These are phyloP conservation scores for Pelargonium citronellum DNA, from an alignment of 441 rosid genomes.

Conservation along the genomic window DNA sequence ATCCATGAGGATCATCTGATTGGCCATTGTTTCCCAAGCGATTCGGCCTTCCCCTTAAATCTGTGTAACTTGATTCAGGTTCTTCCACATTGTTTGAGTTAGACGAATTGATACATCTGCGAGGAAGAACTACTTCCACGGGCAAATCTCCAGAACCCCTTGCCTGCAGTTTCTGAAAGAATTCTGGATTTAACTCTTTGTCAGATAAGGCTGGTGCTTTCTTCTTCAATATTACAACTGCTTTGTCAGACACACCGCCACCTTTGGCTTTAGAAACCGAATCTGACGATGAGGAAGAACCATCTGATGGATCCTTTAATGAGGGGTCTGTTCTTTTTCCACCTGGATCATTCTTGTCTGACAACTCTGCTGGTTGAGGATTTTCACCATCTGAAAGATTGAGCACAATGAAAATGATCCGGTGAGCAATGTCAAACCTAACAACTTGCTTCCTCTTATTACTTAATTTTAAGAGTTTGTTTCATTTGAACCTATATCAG, in stretches of 20 bases:
- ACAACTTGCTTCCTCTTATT: no score
- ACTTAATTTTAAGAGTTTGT: not conserved
- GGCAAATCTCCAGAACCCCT: slow-evolving; percentile 73
- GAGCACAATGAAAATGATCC: slow-evolving; percentile 9
- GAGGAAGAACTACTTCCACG: slow-evolving; percentile 93
- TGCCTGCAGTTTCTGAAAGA: slow-evolving; percentile 83
- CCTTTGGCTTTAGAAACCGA: slow-evolving; percentile 51
- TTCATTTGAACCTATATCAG: not conserved
- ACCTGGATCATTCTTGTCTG: slow-evolving; percentile 39
- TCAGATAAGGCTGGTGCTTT: slow-evolving; percentile 74
- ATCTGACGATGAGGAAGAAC: slow-evolving; percentile 38
- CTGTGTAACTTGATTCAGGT: slow-evolving; percentile 41
- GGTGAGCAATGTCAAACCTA: no score
- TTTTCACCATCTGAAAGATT: slow-evolving; percentile 33
- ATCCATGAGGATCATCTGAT: slow-evolving; percentile 40
- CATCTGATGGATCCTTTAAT: slow-evolving; percentile 42
- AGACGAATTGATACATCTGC: slow-evolving; percentile 52
- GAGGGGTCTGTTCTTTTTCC: slow-evolving; percentile 37
- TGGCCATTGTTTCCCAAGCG: slow-evolving; percentile 37
- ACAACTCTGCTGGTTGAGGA: slow-evolving; percentile 31
- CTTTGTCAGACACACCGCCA: slow-evolving; percentile 64
- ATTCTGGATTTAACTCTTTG: slow-evolving; percentile 84
- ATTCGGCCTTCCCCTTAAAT: slow-evolving; percentile 45
- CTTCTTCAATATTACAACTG: slow-evolving; percentile 81
- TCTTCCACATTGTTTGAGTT: slow-evolving; percentile 53